Evolutionary conservation across 2,329 filamentous ascomycete species (phyloP).

Genomic region (Fusarium torreyae): DNA sequence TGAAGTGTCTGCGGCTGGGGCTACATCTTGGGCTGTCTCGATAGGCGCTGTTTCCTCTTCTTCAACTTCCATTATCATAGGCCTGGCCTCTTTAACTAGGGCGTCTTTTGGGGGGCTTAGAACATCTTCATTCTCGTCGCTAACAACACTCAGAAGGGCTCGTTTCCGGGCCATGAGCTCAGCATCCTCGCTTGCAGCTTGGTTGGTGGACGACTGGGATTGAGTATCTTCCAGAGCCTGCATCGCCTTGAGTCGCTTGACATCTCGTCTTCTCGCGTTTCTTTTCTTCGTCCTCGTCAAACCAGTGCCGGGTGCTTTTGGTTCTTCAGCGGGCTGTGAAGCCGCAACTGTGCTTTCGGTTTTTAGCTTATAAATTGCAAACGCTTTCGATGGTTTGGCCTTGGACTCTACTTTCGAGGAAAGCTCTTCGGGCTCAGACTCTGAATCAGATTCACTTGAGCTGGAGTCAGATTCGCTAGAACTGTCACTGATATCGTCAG

Average conservation of each 20-base stretch:
- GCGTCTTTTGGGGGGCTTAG: conserved; percentile 9
- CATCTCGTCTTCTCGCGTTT: conserved; percentile 64
- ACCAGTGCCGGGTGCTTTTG: conserved; percentile 55
- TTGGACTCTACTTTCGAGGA: conserved; percentile 53
- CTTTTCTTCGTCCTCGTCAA: conserved; percentile 64
- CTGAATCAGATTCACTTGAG: conserved; percentile 50
- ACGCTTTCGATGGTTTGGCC: conserved; percentile 1
- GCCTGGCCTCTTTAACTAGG: neutral
- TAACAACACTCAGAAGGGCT: conserved; percentile 56
- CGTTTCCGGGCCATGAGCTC: conserved; percentile 59
- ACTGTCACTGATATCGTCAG: conserved; percentile 38
- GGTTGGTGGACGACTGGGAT: conserved; percentile 35
- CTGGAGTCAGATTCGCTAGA: conserved; percentile 42
- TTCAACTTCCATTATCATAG: conserved; percentile 16
- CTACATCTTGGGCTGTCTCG: conserved; percentile 10
- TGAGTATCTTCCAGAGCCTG: conserved; percentile 27
- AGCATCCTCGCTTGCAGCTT: conserved; percentile 30
- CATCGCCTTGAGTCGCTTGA: conserved; percentile 48
- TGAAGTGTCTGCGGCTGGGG: conserved; percentile 21
- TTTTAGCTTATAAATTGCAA: neutral
- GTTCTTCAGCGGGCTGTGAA: conserved; percentile 13
- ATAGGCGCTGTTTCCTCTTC: conserved; percentile 5
- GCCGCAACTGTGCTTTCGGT: conserved; percentile 6
- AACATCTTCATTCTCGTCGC: conserved; percentile 30
- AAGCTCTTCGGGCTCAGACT: conserved; percentile 55